These are phyloP conservation scores for Pythium volutum DNA, from an alignment of 352 stramenopile genomes.

Conservation along the genomic window DNA sequence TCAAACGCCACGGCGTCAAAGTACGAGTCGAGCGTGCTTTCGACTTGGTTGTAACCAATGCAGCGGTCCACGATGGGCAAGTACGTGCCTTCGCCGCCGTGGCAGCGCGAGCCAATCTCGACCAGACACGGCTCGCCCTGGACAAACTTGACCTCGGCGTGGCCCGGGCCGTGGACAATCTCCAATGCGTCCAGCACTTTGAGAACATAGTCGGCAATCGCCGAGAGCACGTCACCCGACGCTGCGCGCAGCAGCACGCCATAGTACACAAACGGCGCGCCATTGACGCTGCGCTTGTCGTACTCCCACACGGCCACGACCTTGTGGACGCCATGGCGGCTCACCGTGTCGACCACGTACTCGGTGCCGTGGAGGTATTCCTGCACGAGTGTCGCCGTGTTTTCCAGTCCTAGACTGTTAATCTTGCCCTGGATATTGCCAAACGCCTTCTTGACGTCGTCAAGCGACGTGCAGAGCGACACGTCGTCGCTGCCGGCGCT, in stretches of 20 bases:
- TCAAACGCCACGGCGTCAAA: conserved; percentile 69
- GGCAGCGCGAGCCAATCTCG: conserved; percentile 93
- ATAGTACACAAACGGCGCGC: conserved; percentile 94
- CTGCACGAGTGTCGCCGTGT: conserved; percentile 91
- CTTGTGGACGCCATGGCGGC: conserved; percentile 91
- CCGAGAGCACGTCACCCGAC: conserved; percentile 40
- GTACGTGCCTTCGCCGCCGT: conserved; percentile 94
- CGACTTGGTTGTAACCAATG: conserved; percentile 93
- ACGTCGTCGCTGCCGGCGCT: conserved; percentile 94
- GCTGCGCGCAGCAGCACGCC: conserved; percentile 71
- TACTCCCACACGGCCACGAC: conserved; percentile 96
- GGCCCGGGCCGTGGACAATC: conserved; percentile 76
- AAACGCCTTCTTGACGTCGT: conserved; percentile 91
- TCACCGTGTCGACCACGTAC: conserved; percentile 97
- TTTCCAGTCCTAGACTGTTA: conserved; percentile 82
- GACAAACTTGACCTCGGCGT: conserved; percentile 89
- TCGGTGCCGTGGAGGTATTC: conserved; percentile 94
- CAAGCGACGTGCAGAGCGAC: conserved; percentile 86
- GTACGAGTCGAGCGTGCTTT: conserved; percentile 87
- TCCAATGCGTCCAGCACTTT: conserved; percentile 79
- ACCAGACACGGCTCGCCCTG: conserved; percentile 88
- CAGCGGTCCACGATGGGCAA: conserved; percentile 84
- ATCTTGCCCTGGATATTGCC: conserved; percentile 90
- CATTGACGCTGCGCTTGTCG: conserved; percentile 94
- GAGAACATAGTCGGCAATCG: conserved; percentile 61